A percentile compares a stretch with the other conserved stretches of the same genome.
Conservation (phyloP, 257 asterid genomes). For the Capsicum baccatum region DNA sequence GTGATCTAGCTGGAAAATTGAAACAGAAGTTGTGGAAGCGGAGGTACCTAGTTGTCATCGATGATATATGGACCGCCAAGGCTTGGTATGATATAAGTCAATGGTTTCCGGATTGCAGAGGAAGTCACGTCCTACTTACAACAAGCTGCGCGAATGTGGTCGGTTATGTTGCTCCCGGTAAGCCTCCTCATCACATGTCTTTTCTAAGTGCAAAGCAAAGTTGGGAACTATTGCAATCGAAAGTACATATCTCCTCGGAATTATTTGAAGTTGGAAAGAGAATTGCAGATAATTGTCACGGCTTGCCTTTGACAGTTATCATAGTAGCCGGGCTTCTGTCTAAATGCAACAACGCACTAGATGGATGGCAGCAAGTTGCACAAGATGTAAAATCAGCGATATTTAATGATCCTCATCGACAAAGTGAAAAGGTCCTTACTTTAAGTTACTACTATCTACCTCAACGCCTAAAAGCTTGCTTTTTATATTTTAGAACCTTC, state of each 20-base stretch:
- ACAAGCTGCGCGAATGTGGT: constrained; percentile 30
- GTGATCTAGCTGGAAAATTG: not conserved
- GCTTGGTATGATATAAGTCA: constrained; percentile 24
- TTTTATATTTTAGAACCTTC: constrained; percentile 19
- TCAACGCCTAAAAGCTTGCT: constrained; percentile 30
- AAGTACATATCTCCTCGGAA: constrained; percentile 4
- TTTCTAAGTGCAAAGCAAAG: constrained; percentile 27
- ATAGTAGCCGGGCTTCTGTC: constrained; percentile 24
- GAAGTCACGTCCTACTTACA: constrained; percentile 34
- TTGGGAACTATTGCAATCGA: constrained; percentile 26
- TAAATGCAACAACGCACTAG: not conserved
- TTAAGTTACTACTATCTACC: constrained; percentile 34
- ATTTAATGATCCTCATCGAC: constrained; percentile 4
- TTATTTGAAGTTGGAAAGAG: constrained; percentile 17
- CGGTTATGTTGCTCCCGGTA: not conserved
- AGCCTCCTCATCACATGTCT: not conserved
- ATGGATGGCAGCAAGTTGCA: constrained; percentile 27
- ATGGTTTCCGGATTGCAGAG: constrained; percentile 32
- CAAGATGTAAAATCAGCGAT: constrained; percentile 9
- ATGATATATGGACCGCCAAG: constrained; percentile 26
- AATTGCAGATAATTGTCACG: constrained; percentile 30
- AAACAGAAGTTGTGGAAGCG: not conserved
- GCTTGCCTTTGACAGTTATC: constrained; percentile 29
- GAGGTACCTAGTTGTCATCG: constrained; percentile 34
- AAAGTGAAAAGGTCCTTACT: constrained; percentile 19